Conservation (phyloP, 139 green algal genomes). For the Dunaliella sp. region DNA sequence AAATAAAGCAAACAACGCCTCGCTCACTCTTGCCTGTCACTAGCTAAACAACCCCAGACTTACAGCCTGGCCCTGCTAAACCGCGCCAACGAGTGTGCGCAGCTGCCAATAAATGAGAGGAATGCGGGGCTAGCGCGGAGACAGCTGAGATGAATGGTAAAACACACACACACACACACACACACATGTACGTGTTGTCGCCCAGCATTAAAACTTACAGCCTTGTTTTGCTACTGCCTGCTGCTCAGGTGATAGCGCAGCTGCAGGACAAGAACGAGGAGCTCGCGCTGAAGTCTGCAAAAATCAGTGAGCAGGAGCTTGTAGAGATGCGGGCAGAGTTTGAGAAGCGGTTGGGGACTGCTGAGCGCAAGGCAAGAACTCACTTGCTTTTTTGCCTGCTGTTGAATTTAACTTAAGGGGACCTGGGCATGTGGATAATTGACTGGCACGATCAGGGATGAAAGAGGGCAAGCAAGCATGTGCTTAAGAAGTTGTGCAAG, state of each 20-base stretch:
- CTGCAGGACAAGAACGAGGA: slow-evolving; percentile 71
- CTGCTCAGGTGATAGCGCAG: slow-evolving; percentile 26
- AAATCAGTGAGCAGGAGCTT: slow-evolving; percentile 43
- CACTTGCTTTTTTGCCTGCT: too few relatives aligned
- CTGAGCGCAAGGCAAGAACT: slow-evolving; percentile 39
- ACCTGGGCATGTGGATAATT: too few relatives aligned
- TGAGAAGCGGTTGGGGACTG: slow-evolving; percentile 49
- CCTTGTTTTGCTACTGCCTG: background rate
- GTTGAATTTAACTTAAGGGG: too few relatives aligned
- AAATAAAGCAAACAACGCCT: too few relatives aligned
- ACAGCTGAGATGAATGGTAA: background rate
- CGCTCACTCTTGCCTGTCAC: too few relatives aligned
- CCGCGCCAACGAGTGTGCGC: background rate
- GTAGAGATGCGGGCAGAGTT: slow-evolving; percentile 54
- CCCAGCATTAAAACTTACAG: background rate
- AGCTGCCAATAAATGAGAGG: background rate
- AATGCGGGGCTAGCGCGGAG: background rate
- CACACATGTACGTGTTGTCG: background rate
- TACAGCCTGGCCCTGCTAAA: background rate
- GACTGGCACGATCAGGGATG: too few relatives aligned
- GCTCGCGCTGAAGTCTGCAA: slow-evolving; percentile 51
- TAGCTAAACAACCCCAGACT: too few relatives aligned
- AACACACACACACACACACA: background rate
- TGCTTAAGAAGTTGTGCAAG: too few relatives aligned
- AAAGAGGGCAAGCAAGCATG: too few relatives aligned